These are phyloP conservation scores for Coemansia pectinata DNA, from an alignment of 192 early-diverging fungal species.

Conservation along the genomic window DNA sequence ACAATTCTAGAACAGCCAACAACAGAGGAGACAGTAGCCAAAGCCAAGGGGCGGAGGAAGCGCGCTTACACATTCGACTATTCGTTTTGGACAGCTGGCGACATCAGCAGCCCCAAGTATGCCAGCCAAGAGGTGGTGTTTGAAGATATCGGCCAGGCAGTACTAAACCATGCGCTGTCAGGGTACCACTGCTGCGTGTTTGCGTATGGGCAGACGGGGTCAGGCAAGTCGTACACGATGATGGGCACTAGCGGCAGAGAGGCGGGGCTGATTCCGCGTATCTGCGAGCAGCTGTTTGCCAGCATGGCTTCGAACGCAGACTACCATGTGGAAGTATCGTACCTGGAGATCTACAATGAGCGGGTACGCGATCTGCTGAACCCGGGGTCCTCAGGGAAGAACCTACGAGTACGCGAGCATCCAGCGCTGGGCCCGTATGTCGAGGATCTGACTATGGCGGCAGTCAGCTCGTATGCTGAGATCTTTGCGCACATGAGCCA, in stretches of 20 bases:
- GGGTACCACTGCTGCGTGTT: constrained; percentile 95
- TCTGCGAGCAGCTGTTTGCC: constrained; percentile 79
- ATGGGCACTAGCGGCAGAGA: constrained; percentile 59
- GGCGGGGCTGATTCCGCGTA: constrained; percentile 83
- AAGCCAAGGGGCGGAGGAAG: constrained; percentile 18
- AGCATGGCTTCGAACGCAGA: constrained; percentile 50
- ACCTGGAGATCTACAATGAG: constrained; percentile 93
- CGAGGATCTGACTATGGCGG: constrained; percentile 84
- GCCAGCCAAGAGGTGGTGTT: constrained; percentile 79
- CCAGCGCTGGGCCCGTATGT: constrained; percentile 84
- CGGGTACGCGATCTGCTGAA: constrained; percentile 79
- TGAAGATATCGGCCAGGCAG: constrained; percentile 69
- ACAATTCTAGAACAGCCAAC: constrained; percentile 59
- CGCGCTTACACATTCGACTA: constrained; percentile 82
- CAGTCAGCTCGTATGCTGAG: constrained; percentile 72
- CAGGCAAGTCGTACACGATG: constrained; percentile 68
- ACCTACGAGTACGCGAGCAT: constrained; percentile 80
- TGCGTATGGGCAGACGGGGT: constrained; percentile 69
- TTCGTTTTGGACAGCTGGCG: constrained; percentile 82
- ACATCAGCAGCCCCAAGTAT: constrained; percentile 60
- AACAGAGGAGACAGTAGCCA: constrained; percentile 19
- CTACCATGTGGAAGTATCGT: constrained; percentile 79
- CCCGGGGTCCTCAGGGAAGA: constrained; percentile 66
- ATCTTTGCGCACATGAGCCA: constrained; percentile 76
- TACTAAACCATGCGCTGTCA: constrained; percentile 82